Evolutionary conservation across 2,329 filamentous ascomycete species (phyloP), one percentile per base, ranked within the genome.

Genomic region (Penicillium sp.): DNA sequence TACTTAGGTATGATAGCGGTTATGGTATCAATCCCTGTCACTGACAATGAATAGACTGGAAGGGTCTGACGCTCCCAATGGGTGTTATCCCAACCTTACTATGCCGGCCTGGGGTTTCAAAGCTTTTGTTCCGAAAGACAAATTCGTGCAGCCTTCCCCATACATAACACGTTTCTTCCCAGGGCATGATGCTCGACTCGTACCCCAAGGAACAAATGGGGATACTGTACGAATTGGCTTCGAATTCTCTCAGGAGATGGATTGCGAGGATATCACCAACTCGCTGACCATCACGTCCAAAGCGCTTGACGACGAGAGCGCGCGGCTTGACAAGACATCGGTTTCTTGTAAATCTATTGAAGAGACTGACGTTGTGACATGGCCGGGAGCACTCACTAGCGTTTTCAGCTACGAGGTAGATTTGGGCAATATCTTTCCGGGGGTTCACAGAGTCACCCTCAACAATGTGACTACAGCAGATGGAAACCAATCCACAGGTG

Each of bases 221-320:
- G 81, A 84, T 54, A 76, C 78, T 6, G 75, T 89, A 49, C 77
- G 82, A 52, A 62, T 67, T 42, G 62, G 59, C 31, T 22, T 89
- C 10, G 80, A 84, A 43, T 89, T 87, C 70, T 87, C 85, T 0
- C 75, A 78, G 6, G 73, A 80, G 45, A 88, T 89, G 86, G 76
- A 84, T 64, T 89, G 87, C 70, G 75, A 81, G 25, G 78, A 76
- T 0, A 75, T 88, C 17, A 81, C 77, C 0, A 70, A 80, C 2
- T 76, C 76, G 6, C 76, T 89, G 20, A 73, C 73, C 0, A 75
- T 87, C 57, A 77, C 77, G 28, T 88, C 86, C 1, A 83, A 77
- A 1, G 86, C 84, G 0, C 78, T 81, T 20, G 74, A 73, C 49
- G 79, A 78, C 6, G 75, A 75, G 12, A 69, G 70, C 5, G 79